Evolutionary conservation across 805 yeast species (phyloP).

Genomic region (Cyberlindnera americana): DNA sequence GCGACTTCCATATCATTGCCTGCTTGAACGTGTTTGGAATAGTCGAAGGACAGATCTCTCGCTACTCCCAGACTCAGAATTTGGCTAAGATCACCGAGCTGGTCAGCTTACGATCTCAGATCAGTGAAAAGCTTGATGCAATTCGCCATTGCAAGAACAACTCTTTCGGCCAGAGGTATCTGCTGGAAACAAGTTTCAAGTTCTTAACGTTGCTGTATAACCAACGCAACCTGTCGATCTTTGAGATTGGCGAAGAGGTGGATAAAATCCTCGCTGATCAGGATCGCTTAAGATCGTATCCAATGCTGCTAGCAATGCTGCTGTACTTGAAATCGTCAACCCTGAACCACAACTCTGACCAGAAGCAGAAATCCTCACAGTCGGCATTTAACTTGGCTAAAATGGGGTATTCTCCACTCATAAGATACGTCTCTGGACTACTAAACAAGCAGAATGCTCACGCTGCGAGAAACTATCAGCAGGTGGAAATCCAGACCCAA

Average conservation of each 20-base stretch:
- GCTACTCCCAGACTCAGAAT: conserved; percentile 6
- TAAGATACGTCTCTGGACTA: conserved; percentile 25
- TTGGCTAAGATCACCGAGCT: conserved; percentile 4
- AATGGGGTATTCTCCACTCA: conserved; percentile 22
- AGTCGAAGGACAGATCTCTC: conserved; percentile 16
- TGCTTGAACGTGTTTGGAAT: conserved; percentile 15
- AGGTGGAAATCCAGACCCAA: conserved; percentile 22
- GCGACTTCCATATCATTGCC: conserved; percentile 17
- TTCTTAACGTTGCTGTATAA: conserved; percentile 18
- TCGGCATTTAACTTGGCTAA: conserved; percentile 26
- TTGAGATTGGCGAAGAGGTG: conserved; percentile 17
- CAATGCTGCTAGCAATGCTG: conserved; percentile 22
- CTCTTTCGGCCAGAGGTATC: conserved; percentile 9
- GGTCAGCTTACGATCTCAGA: conserved; percentile 6
- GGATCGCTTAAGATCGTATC: conserved; percentile 18
- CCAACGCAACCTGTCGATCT: conserved; percentile 12
- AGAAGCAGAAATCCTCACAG: conserved; percentile 29
- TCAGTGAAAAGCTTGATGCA: conserved; percentile 8
- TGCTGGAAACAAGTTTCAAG: conserved; percentile 13
- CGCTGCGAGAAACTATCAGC: conserved; percentile 25
- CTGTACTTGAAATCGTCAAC: conserved; percentile 24
- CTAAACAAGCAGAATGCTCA: conserved; percentile 22
- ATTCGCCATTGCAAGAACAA: no score
- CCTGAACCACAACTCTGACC: conserved; percentile 27
- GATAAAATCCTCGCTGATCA: conserved; percentile 13